A percentile compares a stretch with the other conserved stretches of the same genome.
Evolutionary conservation across 1,139 yeast genomes (phyloP).

Genomic region (Yamadazyma triangularis): DNA sequence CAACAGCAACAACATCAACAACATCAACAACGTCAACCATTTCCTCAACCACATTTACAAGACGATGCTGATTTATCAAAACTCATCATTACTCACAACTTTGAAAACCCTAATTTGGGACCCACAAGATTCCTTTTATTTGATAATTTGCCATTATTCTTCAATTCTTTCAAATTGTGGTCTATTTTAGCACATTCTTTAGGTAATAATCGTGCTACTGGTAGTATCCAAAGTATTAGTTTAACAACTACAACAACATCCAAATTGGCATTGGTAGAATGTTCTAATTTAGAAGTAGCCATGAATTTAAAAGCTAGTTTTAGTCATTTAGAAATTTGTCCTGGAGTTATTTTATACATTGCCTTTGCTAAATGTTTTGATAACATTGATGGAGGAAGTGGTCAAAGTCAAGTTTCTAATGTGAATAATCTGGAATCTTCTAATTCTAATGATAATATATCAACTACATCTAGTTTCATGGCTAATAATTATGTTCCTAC

Average conservation of each 20-base stretch:
- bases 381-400: too few species aligned
- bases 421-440: not conserved
- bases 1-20: conserved; percentile 8
- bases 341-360: conserved; percentile 62
- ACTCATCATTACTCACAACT: conserved; percentile 49
- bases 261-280: conserved; percentile 66
- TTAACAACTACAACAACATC: conserved; percentile 39
- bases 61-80: conserved; percentile 54
- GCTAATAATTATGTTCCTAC: not conserved
- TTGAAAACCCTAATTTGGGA: conserved; percentile 64
- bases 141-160: conserved; percentile 63
- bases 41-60: conserved; percentile 30
- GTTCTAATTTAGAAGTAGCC: conserved; percentile 67
- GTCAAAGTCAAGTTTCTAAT: not conserved
- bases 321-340: conserved; percentile 76
- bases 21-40: conserved; percentile 4
- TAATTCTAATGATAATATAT: not conserved
- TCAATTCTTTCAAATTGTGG: conserved; percentile 33
- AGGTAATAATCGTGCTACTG: conserved; percentile 19
- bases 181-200: conserved; percentile 28
- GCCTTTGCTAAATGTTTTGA: conserved; percentile 62
- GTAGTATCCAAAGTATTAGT: conserved; percentile 43
- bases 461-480: not conserved
- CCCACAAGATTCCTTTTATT: conserved; percentile 76
- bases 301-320: conserved; percentile 71